These are phyloP conservation scores for Mortierella claussenii DNA, from an alignment of 192 early-diverging fungal genomes.

Conservation along the genomic window DNA sequence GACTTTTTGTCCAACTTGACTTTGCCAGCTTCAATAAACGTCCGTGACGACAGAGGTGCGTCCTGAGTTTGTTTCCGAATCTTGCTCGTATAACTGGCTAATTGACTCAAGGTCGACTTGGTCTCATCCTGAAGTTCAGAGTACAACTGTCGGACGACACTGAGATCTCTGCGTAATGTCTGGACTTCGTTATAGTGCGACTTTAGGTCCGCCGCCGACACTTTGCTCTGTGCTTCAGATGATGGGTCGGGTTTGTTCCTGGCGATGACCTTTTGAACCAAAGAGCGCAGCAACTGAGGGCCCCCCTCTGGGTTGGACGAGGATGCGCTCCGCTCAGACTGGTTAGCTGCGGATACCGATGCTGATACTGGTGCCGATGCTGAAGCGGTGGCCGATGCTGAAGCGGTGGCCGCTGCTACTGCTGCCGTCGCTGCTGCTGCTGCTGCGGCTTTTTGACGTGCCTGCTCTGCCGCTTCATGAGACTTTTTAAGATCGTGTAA, in stretches of 20 bases:
- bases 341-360: background rate
- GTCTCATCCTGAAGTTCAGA: slow-evolving; percentile 60
- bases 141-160: slow-evolving; percentile 63
- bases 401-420: slow-evolving; percentile 1
- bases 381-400: too few relatives aligned
- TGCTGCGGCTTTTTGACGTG: slow-evolving; percentile 33
- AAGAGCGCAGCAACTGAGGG: slow-evolving; percentile 22
- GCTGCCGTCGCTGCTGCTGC: slow-evolving; percentile 14
- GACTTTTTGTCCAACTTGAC: slow-evolving; percentile 64
- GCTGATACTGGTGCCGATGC: too few relatives aligned
- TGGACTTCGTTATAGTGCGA: slow-evolving; percentile 58
- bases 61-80: slow-evolving; percentile 51
- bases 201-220: slow-evolving; percentile 45
- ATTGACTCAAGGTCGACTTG: slow-evolving; percentile 50
- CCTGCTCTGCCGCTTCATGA: slow-evolving; percentile 22
- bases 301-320: background rate
- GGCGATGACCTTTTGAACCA: slow-evolving; percentile 36
- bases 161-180: slow-evolving; percentile 59
- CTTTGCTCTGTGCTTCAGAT: slow-evolving; percentile 2
- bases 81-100: slow-evolving; percentile 49
- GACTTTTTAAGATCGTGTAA: slow-evolving; percentile 55
- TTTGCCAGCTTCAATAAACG: slow-evolving; percentile 71
- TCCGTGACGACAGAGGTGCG: slow-evolving; percentile 42
- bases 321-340: background rate
- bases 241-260: slow-evolving; percentile 15